Conservation (phyloP, 192 early-diverging fungal genomes). For the Coemansia asiatica region DNA sequence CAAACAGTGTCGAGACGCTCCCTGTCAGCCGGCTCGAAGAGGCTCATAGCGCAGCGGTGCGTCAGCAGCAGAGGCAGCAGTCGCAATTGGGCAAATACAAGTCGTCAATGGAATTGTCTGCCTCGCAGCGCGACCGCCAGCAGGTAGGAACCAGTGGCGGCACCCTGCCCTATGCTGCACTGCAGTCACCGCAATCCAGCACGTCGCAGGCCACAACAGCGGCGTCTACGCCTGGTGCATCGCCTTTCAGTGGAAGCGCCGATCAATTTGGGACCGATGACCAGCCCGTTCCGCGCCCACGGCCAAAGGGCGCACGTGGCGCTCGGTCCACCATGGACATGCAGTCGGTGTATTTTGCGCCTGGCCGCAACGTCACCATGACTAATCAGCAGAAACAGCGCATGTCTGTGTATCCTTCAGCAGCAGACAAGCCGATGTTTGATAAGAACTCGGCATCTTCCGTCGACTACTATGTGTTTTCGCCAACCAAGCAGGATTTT, state of each 20-base stretch:
- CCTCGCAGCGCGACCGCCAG: constrained; percentile 23
- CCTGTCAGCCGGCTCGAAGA: not conserved
- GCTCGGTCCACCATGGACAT: constrained; percentile 37
- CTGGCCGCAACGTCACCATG: constrained; percentile 47
- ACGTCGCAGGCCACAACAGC: constrained; percentile 17
- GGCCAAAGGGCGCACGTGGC: constrained; percentile 26
- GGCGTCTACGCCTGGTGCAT: constrained; percentile 14
- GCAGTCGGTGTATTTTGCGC: constrained; percentile 55
- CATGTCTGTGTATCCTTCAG: constrained; percentile 21
- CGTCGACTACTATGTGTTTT: constrained; percentile 52
- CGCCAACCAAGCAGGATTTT: constrained; percentile 29
- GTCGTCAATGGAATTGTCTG: constrained; percentile 42
- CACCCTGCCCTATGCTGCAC: constrained; percentile 14
- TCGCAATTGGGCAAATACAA: constrained; percentile 7
- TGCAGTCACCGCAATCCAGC: constrained; percentile 10
- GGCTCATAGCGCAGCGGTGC: not conserved
- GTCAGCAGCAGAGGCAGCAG: not conserved
- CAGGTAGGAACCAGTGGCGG: not conserved
- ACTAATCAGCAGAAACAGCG: constrained; percentile 44
- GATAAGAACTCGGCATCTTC: constrained; percentile 48
- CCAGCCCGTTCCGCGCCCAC: constrained; percentile 12
- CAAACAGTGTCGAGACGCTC: constrained; percentile 20
- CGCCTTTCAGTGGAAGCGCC: constrained; percentile 8
- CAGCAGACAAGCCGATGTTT: constrained; percentile 11
- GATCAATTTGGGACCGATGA: constrained; percentile 7